Percentiles rank a stretch among this genome's conserved stretches.
Evolutionary conservation across 257 asterid genomes (phyloP).

Genomic region (Paulownia fortunei): DNA sequence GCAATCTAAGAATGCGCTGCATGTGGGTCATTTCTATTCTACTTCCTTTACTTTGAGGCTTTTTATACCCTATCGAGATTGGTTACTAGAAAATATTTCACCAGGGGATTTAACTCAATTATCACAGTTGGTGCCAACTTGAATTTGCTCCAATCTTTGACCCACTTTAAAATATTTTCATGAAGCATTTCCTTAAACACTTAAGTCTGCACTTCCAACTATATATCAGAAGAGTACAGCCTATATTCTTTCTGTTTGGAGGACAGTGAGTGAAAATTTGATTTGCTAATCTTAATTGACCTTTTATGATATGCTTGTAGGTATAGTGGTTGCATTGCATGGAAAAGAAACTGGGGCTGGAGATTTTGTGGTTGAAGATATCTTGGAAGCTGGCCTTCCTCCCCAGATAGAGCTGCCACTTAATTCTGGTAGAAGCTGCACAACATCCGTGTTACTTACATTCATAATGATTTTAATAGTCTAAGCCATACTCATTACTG

Average conservation of each 20-base stretch:
- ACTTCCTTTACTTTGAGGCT: constrained; percentile 20
- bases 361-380: constrained; percentile 80
- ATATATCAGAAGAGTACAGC: background rate
- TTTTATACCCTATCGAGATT: constrained; percentile 8
- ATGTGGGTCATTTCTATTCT: background rate
- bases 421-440: constrained; percentile 55
- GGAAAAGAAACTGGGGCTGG: constrained; percentile 89
- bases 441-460: constrained; percentile 8
- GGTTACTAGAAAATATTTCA: constrained; percentile 6
- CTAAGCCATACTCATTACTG: background rate
- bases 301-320: constrained; percentile 43
- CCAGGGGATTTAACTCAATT: background rate
- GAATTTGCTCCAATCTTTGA: background rate
- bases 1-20: background rate
- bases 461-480: background rate
- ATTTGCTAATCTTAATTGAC: background rate
- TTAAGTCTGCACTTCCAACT: constrained; percentile 10
- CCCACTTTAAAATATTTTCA: background rate
- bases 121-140: background rate
- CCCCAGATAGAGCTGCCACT: constrained; percentile 77
- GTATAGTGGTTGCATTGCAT: constrained; percentile 82
- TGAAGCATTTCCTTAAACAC: background rate
- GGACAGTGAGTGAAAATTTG: background rate
- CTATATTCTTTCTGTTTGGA: background rate
- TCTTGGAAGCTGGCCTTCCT: constrained; percentile 90